phyloP scores from a whole-genome alignment of 305 asterid genomes.

The Rubia peregrina region DNA sequence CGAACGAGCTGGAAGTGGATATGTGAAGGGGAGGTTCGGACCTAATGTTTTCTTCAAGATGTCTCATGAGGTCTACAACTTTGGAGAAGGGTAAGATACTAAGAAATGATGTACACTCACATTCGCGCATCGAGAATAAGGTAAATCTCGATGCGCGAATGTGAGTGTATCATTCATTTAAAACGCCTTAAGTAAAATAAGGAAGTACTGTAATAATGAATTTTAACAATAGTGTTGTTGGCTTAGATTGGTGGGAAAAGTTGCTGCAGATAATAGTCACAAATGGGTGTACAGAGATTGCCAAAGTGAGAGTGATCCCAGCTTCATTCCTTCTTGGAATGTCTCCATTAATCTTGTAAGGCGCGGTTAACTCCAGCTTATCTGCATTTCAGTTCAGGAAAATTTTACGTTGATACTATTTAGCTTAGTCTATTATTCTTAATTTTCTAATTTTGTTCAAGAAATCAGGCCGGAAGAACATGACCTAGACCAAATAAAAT shows the following conservation, averaged over 20 bases:
- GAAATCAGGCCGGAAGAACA: too few species aligned
- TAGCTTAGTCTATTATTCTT: too few species aligned
- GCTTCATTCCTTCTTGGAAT: slow-evolving; percentile 61
- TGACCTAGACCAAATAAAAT: background rate
- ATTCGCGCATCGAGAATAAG: background rate
- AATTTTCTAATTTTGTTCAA: too few species aligned
- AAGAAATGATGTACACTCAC: background rate
- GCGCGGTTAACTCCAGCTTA: too few species aligned
- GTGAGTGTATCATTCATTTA: background rate
- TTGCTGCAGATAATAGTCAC: slow-evolving; percentile 78
- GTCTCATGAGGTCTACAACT: slow-evolving; percentile 76
- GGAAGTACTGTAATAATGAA: background rate
- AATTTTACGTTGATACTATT: too few species aligned
- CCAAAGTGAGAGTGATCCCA: slow-evolving; percentile 46
- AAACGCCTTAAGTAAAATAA: background rate
- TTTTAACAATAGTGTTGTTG: background rate
- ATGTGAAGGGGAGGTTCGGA: slow-evolving; percentile 48
- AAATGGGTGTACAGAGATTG: slow-evolving; percentile 71
- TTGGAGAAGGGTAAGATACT: slow-evolving; percentile 69
- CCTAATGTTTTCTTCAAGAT: slow-evolving; percentile 74
- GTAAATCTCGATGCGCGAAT: background rate
- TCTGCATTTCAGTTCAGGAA: too few species aligned
- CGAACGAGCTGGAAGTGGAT: slow-evolving; percentile 47
- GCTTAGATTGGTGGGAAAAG: slow-evolving; percentile 72
- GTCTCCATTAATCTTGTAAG: slow-evolving; percentile 60